phyloP scores from a whole-genome alignment of 164 flowering plant genomes.

The Berberis thunbergii region DNA sequence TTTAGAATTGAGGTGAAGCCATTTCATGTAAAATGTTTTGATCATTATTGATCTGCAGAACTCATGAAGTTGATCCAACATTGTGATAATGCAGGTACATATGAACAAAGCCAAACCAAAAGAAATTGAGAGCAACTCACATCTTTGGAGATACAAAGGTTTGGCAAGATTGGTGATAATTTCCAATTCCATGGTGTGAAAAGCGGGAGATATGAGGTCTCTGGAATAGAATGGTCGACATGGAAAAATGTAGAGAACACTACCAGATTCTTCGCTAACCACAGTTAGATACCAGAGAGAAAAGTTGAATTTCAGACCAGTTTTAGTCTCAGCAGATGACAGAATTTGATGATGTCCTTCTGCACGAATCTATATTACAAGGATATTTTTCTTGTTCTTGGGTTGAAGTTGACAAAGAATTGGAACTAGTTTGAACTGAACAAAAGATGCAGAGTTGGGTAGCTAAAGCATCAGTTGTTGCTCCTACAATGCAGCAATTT shows the following conservation, averaged over 20 bases:
- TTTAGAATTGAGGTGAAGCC: neutral
- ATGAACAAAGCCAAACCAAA: neutral
- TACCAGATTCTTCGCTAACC: neutral
- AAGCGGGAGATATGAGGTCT: conserved; percentile 9
- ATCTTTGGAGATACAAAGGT: conserved; percentile 15
- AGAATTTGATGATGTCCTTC: neutral
- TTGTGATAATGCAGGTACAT: neutral
- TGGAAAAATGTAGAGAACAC: neutral
- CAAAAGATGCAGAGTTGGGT: too few relatives aligned
- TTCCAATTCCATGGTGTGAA: conserved; percentile 6
- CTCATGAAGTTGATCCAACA: neutral
- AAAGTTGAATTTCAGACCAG: neutral
- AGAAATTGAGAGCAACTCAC: conserved; percentile 13
- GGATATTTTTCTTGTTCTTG: too few relatives aligned
- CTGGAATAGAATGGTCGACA: conserved; percentile 18
- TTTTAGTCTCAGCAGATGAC: neutral
- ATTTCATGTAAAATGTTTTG: neutral
- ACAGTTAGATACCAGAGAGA: neutral
- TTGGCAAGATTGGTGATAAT: conserved; percentile 2
- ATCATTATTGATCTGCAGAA: neutral
- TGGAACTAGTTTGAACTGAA: too few relatives aligned
- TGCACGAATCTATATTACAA: neutral
- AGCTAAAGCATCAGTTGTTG: too few relatives aligned
- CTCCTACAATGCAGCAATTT: too few relatives aligned
- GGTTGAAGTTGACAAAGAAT: too few relatives aligned